A percentile compares a stretch with the other conserved stretches of the same genome.
Conservation (phyloP, 2,329 filamentous ascomycete species). For the Fusarium piperis region DNA sequence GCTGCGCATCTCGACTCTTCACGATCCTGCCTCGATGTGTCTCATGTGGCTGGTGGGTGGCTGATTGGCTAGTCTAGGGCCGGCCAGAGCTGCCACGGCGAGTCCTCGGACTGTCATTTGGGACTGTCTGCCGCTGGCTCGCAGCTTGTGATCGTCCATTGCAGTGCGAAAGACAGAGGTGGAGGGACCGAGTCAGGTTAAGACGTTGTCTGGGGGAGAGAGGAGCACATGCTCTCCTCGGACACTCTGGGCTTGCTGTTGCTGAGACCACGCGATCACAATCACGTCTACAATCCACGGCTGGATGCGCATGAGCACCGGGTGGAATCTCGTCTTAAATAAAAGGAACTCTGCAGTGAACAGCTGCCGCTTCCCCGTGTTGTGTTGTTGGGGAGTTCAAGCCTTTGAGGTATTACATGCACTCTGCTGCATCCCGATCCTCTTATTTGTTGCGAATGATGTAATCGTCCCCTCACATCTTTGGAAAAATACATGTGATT, state of each 20-base stretch:
- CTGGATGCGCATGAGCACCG: not conserved
- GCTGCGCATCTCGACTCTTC: constrained; percentile 12
- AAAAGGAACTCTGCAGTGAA: not conserved
- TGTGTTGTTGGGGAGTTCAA: not conserved
- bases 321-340: not conserved
- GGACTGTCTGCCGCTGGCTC: not conserved
- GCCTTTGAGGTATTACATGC: not conserved
- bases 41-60: constrained; percentile 21
- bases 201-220: constrained; percentile 28
- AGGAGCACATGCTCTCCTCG: constrained; percentile 21
- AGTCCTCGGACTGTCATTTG: constrained; percentile 10
- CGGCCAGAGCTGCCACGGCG: constrained; percentile 12
- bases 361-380: not conserved
- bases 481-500: constrained; percentile 31
- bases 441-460: constrained; percentile 25
- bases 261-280: constrained; percentile 32
- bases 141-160: constrained; percentile 14
- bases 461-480: constrained; percentile 22
- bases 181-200: constrained; percentile 10
- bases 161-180: constrained; percentile 6
- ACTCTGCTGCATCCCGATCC: not conserved
- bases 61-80: constrained; percentile 18
- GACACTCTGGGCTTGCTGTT: not conserved
- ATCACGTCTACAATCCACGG: constrained; percentile 24
- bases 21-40: constrained; percentile 32